A percentile compares a stretch with the other conserved stretches of the same genome.
Evolutionary conservation across 768 basidiomycete species (phyloP).

Genomic region (Boletellus ananas): DNA sequence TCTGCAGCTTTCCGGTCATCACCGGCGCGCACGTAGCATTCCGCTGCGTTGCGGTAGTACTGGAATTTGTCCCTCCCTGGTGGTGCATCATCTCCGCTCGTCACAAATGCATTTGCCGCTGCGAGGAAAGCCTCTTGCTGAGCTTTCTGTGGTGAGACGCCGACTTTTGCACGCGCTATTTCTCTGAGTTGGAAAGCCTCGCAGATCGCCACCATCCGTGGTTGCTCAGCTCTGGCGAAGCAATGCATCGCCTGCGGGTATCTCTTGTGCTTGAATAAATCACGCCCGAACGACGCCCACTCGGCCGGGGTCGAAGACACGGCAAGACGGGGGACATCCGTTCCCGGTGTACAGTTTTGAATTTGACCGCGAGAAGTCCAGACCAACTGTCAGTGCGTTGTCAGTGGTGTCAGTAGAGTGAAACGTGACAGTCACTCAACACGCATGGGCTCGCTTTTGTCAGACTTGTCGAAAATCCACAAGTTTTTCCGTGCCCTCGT

Average conservation of each 20-base stretch:
- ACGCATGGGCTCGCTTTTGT: conserved; percentile 54
- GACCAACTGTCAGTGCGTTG: conserved; percentile 38
- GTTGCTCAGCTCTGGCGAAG: conserved; percentile 45
- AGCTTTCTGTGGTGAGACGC: conserved; percentile 21
- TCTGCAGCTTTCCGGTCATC: conserved; percentile 41
- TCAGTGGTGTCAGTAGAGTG: neutral
- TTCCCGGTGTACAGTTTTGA: conserved; percentile 45
- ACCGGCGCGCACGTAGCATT: conserved; percentile 42
- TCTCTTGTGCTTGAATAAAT: conserved; percentile 36
- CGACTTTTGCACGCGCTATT: conserved; percentile 37
- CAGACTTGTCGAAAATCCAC: conserved; percentile 65
- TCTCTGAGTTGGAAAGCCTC: conserved; percentile 54
- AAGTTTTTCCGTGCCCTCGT: conserved; percentile 67
- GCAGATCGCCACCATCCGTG: conserved; percentile 43
- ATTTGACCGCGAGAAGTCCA: conserved; percentile 48
- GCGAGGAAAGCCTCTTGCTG: conserved; percentile 36
- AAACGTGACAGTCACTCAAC: conserved; percentile 27
- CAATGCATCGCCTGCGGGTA: conserved; percentile 55
- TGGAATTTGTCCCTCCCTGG: conserved; percentile 25
- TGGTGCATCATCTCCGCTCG: conserved; percentile 35
- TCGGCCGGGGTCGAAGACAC: conserved; percentile 48
- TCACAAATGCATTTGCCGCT: conserved; percentile 50
- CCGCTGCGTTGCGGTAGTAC: conserved; percentile 44
- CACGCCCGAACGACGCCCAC: conserved; percentile 41
- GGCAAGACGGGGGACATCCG: conserved; percentile 51